Evolutionary conservation across 306 rosid genomes (phyloP).

Genomic region (Prinsepia uniflora): DNA sequence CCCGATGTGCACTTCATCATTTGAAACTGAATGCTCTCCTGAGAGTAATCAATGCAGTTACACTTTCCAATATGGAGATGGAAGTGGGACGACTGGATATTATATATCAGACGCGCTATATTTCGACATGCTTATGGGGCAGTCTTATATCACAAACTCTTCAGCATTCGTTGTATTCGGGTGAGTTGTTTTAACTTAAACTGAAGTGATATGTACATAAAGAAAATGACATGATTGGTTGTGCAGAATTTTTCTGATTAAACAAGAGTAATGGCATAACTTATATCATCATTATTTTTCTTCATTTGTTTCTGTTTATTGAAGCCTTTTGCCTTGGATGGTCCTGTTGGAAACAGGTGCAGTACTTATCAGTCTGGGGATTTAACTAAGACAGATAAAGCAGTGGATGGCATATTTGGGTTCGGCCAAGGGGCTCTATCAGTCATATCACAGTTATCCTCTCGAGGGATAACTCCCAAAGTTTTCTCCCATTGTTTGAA

Average conservation of each 20-base stretch:
- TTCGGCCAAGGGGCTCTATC: slow-evolving; percentile 89
- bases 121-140: slow-evolving; percentile 76
- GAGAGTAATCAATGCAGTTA: slow-evolving; percentile 78
- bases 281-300: neutral
- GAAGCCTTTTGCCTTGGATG: slow-evolving; percentile 28
- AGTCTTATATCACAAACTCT: slow-evolving; percentile 52
- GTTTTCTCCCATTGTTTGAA: slow-evolving; percentile 91
- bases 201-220: slow-evolving; percentile 3
- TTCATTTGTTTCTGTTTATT: slow-evolving; percentile 19
- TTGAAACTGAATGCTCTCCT: slow-evolving; percentile 58
- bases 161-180: slow-evolving; percentile 77
- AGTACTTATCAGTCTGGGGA: slow-evolving; percentile 80
- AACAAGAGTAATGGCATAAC: neutral
- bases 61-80: slow-evolving; percentile 79
- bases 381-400: slow-evolving; percentile 79
- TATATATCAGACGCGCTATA: slow-evolving; percentile 67
- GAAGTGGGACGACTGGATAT: slow-evolving; percentile 78
- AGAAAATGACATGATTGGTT: neutral
- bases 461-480: slow-evolving; percentile 74
- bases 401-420: slow-evolving; percentile 92
- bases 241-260: slow-evolving; percentile 2
- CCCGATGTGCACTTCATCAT: slow-evolving; percentile 57
- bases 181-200: slow-evolving; percentile 45
- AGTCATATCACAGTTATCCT: slow-evolving; percentile 79
- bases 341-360: slow-evolving; percentile 61